Evolutionary conservation across 2,329 filamentous ascomycete species (phyloP).

Genomic region (Coniochaeta pulveracea): DNA sequence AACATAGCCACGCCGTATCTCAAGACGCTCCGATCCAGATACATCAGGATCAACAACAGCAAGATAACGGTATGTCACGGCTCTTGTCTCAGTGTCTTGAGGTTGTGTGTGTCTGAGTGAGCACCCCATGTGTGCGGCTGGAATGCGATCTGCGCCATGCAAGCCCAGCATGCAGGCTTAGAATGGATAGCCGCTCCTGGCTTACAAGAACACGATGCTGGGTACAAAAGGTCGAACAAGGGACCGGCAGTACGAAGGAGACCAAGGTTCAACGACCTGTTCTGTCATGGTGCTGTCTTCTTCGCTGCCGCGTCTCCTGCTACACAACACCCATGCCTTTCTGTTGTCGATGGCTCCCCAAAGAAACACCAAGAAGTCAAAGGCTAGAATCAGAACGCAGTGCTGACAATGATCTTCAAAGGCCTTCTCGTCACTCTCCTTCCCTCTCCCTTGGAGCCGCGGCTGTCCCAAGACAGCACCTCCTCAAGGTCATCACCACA

Average conservation of each 20-base stretch:
- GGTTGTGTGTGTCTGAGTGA: too few species aligned
- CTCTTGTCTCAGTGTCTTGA: neutral
- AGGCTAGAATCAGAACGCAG: neutral
- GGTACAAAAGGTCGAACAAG: too few species aligned
- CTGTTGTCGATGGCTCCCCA: too few species aligned
- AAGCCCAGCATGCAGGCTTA: neutral
- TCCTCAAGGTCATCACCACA: neutral
- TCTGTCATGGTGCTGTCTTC: too few species aligned
- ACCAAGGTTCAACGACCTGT: too few species aligned
- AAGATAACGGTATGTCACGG: constrained; percentile 16
- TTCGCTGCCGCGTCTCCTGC: too few species aligned
- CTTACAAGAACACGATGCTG: too few species aligned
- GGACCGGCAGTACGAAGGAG: too few species aligned
- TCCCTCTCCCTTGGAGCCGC: neutral
- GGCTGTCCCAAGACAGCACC: neutral
- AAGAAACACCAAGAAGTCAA: too few species aligned
- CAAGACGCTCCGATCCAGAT: constrained; percentile 8
- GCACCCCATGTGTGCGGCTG: too few species aligned
- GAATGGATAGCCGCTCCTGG: too few species aligned
- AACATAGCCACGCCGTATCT: constrained; percentile 1
- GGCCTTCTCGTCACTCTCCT: neutral
- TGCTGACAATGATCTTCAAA: constrained; percentile 7
- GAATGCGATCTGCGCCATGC: constrained; percentile 1
- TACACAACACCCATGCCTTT: too few species aligned
- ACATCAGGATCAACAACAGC: constrained; percentile 7